Evolutionary conservation across 2,329 filamentous ascomycete species (phyloP), one percentile per base, ranked within the genome.

Genomic region (Microdochium bolleyi): DNA sequence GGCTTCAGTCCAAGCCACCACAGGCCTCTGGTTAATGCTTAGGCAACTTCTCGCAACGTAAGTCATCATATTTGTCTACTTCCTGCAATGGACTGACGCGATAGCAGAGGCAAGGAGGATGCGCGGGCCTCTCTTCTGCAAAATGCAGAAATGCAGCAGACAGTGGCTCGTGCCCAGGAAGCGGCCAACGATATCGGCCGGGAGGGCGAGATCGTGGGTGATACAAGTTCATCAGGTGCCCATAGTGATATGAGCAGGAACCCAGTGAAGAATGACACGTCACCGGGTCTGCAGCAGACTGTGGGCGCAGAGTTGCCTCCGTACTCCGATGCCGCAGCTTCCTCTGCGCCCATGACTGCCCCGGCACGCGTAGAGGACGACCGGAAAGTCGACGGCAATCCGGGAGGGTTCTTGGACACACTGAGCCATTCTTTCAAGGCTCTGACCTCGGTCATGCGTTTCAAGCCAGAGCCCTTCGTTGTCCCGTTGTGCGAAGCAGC

Each of bases 401-500:
- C 41, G 3, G 54, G 48, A 8, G 52, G 52, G 21, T 53, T 57
- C 58, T 30, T 57, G 57, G 41, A 34, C 14, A 25, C 24, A n/a
- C 60, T 0, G 60, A 69, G 38, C 61, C 68, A n/a, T 56, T 57
- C 13, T 5, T 58, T 61, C 50, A 56, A 53, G 27, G 58, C 58
- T 30, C 49, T 58, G 50, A 56, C 59, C 16, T 54, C 57, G 24
- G 52, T 51, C 1, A 52, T 61, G 27, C 53, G 58, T 3, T 49
- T 52, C 21, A 60, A 58, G 44, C 60, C 59, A 3, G 59, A 62
- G 49, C 58, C 60, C 9, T 50, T 61, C 13, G 60, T 60, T 3
- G 49, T 54, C 8, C 55, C 60, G 0, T 57, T 62, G 19, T 62
- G 60, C 44, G 54, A 60, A 19, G 59, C 60, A 5, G 57, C 59